Evolutionary conservation across 768 basidiomycete species (phyloP), one percentile per base, ranked within the genome.

Genomic region (Pleurotus tuber-regium): DNA sequence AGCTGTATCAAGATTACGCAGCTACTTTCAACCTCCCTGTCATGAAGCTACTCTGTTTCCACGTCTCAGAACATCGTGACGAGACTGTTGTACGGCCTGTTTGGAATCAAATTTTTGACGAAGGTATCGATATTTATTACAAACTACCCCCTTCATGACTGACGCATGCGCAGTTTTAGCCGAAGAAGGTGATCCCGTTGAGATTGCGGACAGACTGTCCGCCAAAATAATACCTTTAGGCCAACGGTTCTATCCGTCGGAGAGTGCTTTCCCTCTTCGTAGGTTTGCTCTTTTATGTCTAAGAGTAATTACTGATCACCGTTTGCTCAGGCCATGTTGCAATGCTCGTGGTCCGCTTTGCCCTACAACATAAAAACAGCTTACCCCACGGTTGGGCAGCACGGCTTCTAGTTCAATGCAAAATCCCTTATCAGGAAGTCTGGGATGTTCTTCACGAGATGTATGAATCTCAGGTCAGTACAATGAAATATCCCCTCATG

Each of bases 61-160:
- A 97, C 64, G 89, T 96, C 5, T 95, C 96, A 6, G 93, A 95
- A 64, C 92, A 96, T 63, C 84, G 85, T 3, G 92, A 98, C 57
- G 86, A 91, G 52, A 79, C 76, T 40, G 70, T 96, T 28, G 84
- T 92, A 14, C 78, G 82, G 50, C 83, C 87, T 3, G 92, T 95
- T 12, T 98, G 96, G 96, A 86, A 86, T 57, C 83, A 82, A 57
- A 84, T 98, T 58, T 81, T 97, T 54, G 83, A 89, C 43, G 83
- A 87, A 55, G 82, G 93, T 90, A 64, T 66, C 43, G 30, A 18
- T 49, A n/a, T 18, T 24, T 40, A 31, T 47, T 38, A 38, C 36
- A n/a, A 44, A 50, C 41, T 18, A 16, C 36, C 33, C 46, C 33
- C 23, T 29, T 43, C 30, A 43, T 43, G 49, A 2, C 39, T 42